phyloP scores from a whole-genome alignment of 2,329 filamentous ascomycete genomes.

The Fusarium sp. region DNA sequence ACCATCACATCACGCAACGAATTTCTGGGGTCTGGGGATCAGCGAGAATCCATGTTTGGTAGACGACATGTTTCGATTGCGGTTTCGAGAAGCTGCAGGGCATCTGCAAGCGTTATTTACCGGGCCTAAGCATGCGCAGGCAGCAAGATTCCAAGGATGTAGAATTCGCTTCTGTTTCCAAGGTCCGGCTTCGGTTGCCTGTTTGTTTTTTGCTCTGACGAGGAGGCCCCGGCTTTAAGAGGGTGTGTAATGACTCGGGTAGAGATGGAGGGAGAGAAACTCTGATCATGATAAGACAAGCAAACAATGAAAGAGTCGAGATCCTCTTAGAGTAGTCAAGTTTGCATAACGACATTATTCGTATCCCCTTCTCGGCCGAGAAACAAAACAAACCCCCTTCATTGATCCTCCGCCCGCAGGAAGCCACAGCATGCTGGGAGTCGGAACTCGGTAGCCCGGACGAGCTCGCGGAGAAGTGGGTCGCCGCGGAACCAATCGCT shows the following conservation, averaged over 20 bases:
- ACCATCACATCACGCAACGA: not conserved
- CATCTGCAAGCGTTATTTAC: constrained; percentile 23
- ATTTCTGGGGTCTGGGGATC: not conserved
- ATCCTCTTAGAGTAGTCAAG: not conserved
- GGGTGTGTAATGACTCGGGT: not conserved
- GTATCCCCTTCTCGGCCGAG: not conserved
- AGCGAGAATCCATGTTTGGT: not conserved
- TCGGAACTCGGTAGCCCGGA: not conserved
- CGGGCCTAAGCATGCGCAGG: not conserved
- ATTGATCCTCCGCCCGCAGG: not conserved
- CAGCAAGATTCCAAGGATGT: not conserved
- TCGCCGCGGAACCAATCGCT: not conserved
- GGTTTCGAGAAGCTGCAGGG: constrained; percentile 18
- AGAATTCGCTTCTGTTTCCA: not conserved
- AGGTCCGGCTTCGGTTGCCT: not conserved
- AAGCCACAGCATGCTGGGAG: not conserved
- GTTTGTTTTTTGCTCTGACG: not conserved
- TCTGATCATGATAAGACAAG: not conserved
- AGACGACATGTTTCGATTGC: constrained; percentile 4
- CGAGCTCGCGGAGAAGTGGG: not conserved
- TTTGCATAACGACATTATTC: not conserved
- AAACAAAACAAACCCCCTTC: not conserved
- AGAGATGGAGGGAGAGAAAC: not conserved
- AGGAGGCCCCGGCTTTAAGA: not conserved
- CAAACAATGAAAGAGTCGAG: not conserved